Evolutionary conservation across 257 asterid genomes (phyloP).

Genomic region (Scutellaria minor): DNA sequence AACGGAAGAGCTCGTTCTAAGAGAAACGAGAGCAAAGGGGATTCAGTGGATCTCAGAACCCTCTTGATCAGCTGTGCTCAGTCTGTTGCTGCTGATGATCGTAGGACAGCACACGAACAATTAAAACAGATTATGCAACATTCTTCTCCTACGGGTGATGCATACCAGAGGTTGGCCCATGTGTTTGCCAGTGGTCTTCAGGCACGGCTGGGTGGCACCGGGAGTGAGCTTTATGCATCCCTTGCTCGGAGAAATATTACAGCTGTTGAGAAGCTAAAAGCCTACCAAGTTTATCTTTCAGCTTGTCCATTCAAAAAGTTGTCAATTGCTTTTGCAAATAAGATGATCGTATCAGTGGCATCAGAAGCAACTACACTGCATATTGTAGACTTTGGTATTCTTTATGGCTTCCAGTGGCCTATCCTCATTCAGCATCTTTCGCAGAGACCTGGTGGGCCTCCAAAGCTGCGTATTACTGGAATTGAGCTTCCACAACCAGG

Average conservation of each 20-base stretch:
- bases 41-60: constrained; percentile 72
- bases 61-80: constrained; percentile 83
- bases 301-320: constrained; percentile 81
- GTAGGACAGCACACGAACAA: constrained; percentile 69
- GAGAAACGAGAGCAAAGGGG: constrained; percentile 52
- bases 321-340: constrained; percentile 63
- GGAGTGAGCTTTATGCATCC: constrained; percentile 71
- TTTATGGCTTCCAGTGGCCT: constrained; percentile 94
- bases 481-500: constrained; percentile 88
- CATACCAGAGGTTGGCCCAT: constrained; percentile 73
- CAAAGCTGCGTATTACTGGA: constrained; percentile 79
- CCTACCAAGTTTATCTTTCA: constrained; percentile 73
- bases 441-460: constrained; percentile 63
- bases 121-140: constrained; percentile 72
- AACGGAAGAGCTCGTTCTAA: constrained; percentile 50
- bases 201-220: constrained; percentile 85
- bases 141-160: constrained; percentile 75
- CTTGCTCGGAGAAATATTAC: constrained; percentile 61
- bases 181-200: constrained; percentile 76
- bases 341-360: constrained; percentile 56
- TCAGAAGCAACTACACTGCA: constrained; percentile 62
- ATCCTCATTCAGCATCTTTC: constrained; percentile 72
- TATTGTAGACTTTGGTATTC: constrained; percentile 80
- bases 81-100: constrained; percentile 78
- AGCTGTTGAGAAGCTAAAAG: constrained; percentile 77